Conservation (phyloP, 176 grass and related monocot species). For the Microstegium vimineum region DNA sequence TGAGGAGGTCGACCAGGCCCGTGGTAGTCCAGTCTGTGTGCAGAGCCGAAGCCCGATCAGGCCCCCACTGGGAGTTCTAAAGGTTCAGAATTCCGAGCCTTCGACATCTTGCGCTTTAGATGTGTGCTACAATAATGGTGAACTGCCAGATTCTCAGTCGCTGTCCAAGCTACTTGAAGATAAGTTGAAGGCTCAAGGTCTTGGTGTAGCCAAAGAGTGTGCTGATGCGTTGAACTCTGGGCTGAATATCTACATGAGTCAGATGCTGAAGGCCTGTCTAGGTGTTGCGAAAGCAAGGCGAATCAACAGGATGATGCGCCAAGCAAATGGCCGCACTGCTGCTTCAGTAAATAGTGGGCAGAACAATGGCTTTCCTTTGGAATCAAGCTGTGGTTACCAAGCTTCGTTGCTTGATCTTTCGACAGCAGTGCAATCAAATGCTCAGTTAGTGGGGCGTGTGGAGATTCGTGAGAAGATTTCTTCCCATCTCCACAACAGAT, state of each 20-base stretch:
- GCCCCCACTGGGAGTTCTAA: conserved; percentile 47
- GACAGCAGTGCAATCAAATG: conserved; percentile 49
- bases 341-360: conserved; percentile 22
- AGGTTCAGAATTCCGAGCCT: conserved; percentile 30
- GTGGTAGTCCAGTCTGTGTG: conserved; percentile 45
- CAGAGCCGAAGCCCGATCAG: conserved; percentile 72
- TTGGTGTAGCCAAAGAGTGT: conserved; percentile 38
- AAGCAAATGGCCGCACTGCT: conserved; percentile 16
- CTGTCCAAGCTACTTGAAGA: conserved; percentile 43
- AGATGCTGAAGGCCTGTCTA: conserved; percentile 53
- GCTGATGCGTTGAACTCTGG: conserved; percentile 67
- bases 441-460: conserved; percentile 26
- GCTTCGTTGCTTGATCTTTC: conserved; percentile 62
- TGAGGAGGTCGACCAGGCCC: conserved; percentile 74
- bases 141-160: conserved; percentile 55
- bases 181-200: conserved; percentile 51
- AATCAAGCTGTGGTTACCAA: conserved; percentile 29
- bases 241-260: conserved; percentile 50
- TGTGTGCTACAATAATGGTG: conserved; percentile 40
- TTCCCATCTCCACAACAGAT: conserved; percentile 37
- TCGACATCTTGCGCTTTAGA: conserved; percentile 28
- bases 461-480: conserved; percentile 43
- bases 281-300: conserved; percentile 54
- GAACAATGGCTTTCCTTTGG: neutral
- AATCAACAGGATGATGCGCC: neutral